Evolutionary conservation across 176 grass and related monocot genomes (phyloP).

Genomic region (Oryza longistaminata): DNA sequence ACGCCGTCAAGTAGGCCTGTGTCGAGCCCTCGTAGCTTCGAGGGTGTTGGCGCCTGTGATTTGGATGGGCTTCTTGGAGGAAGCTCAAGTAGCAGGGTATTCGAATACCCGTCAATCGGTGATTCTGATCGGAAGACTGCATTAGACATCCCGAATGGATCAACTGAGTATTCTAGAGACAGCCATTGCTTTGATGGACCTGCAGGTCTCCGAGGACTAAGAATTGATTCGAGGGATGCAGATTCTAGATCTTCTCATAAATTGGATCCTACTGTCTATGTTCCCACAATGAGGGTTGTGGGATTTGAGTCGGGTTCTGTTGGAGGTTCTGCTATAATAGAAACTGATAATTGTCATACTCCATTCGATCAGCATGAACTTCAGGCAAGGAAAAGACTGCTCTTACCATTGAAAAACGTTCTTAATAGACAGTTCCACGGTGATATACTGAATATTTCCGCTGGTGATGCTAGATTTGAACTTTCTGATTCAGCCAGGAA

Average conservation of each 20-base stretch:
- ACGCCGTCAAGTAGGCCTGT: slow-evolving; percentile 38
- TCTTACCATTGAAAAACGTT: slow-evolving; percentile 73
- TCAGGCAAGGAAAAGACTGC: slow-evolving; percentile 64
- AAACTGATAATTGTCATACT: slow-evolving; percentile 21
- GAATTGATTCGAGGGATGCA: slow-evolving; percentile 42
- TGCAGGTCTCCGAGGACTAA: slow-evolving; percentile 31
- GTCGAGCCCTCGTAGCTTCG: slow-evolving; percentile 39
- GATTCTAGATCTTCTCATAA: slow-evolving; percentile 42
- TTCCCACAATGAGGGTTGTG: slow-evolving; percentile 60
- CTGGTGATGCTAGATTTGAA: slow-evolving; percentile 47
- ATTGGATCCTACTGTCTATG: slow-evolving; percentile 31
- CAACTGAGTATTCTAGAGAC: slow-evolving; percentile 26
- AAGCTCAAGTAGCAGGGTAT: slow-evolving; percentile 47
- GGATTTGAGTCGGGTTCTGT: slow-evolving; percentile 65
- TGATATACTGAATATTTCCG: slow-evolving; percentile 61
- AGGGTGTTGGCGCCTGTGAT: slow-evolving; percentile 52
- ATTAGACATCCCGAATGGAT: slow-evolving; percentile 28
- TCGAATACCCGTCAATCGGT: slow-evolving; percentile 31
- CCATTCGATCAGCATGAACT: slow-evolving; percentile 44
- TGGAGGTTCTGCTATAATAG: slow-evolving; percentile 30
- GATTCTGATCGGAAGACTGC: slow-evolving; percentile 49
- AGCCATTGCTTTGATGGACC: slow-evolving; percentile 14
- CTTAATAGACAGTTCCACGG: slow-evolving; percentile 67
- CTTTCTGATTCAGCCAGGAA: slow-evolving; percentile 42
- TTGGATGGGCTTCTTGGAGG: slow-evolving; percentile 55